Percentiles rank a stretch among this genome's conserved stretches.
Conservation (phyloP, 2,329 filamentous ascomycete genomes). For the Penicillium sp. region DNA sequence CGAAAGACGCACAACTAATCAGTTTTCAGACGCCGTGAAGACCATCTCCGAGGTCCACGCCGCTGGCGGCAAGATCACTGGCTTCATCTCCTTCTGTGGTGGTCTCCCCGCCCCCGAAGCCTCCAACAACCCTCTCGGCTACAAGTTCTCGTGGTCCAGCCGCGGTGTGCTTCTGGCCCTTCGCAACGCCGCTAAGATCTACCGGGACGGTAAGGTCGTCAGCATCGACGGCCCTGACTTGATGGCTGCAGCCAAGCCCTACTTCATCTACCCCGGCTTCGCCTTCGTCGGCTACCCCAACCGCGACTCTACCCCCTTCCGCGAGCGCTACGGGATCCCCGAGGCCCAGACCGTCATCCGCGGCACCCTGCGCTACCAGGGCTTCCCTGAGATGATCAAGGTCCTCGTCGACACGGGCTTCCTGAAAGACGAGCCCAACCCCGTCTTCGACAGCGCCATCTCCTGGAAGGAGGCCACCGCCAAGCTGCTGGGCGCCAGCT, state of each 20-base stretch:
- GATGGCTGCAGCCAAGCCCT: slow-evolving; percentile 86
- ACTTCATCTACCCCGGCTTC: slow-evolving; percentile 86
- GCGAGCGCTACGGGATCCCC: slow-evolving; percentile 86
- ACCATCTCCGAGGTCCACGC: slow-evolving; percentile 79
- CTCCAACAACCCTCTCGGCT: slow-evolving; percentile 87
- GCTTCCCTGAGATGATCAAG: slow-evolving; percentile 89
- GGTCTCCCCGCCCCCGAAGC: slow-evolving; percentile 72
- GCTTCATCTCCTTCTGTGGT: slow-evolving; percentile 83
- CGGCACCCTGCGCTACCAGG: slow-evolving; percentile 81
- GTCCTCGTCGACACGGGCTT: slow-evolving; percentile 88
- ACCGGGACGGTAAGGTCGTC: slow-evolving; percentile 74
- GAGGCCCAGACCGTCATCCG: slow-evolving; percentile 86
- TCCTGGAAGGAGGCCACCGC: slow-evolving; percentile 84
- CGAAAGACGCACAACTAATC: slow-evolving; percentile 1
- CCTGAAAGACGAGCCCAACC: slow-evolving; percentile 69
- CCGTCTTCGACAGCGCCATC: slow-evolving; percentile 66
- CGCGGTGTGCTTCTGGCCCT: slow-evolving; percentile 84
- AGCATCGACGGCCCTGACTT: slow-evolving; percentile 67
- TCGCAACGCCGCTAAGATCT: slow-evolving; percentile 81
- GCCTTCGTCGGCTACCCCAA: slow-evolving; percentile 93
- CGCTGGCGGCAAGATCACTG: slow-evolving; percentile 79
- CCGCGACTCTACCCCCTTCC: slow-evolving; percentile 84
- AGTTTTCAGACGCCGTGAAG: slow-evolving; percentile 67
- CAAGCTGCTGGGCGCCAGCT: slow-evolving; percentile 70
- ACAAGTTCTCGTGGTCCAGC: slow-evolving; percentile 84